Conservation (phyloP, 2,329 filamentous ascomycete genomes). For the Didymella keratinophila region DNA sequence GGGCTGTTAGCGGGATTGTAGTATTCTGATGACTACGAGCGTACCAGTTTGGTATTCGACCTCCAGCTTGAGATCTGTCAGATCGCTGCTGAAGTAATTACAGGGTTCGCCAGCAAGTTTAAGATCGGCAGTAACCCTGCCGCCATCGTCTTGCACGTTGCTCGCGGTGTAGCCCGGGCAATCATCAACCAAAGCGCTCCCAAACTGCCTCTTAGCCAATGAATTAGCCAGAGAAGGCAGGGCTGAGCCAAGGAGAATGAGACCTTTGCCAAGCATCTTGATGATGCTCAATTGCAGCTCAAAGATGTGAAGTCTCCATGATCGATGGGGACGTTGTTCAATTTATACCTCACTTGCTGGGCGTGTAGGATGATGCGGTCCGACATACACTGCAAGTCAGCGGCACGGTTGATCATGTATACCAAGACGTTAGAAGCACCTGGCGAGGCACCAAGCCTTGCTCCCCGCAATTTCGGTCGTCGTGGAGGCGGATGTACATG, state of each 20-base stretch:
- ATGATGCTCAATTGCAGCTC: constrained; percentile 11
- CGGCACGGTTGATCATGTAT: constrained; percentile 6
- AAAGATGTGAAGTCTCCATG: background rate
- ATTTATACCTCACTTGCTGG: constrained; percentile 10
- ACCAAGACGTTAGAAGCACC: constrained; percentile 20
- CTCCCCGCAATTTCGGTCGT: constrained; percentile 34
- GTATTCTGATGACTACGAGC: constrained; percentile 62
- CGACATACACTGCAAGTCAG: constrained; percentile 14
- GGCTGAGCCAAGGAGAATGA: constrained; percentile 35
- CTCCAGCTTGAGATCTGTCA: constrained; percentile 62
- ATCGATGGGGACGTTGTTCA: background rate
- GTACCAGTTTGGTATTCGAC: constrained; percentile 68
- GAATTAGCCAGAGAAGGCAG: constrained; percentile 28
- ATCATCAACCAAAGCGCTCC: constrained; percentile 26
- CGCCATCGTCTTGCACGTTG: constrained; percentile 61
- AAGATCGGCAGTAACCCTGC: constrained; percentile 72
- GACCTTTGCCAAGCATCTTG: constrained; percentile 36
- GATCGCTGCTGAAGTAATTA: constrained; percentile 66
- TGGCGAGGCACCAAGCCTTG: constrained; percentile 25
- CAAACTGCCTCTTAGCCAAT: constrained; percentile 28
- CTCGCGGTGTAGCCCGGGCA: constrained; percentile 74
- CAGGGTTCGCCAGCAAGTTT: constrained; percentile 71
- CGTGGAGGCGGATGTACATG: constrained; percentile 11
- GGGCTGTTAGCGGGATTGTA: constrained; percentile 53
- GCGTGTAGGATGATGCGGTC: constrained; percentile 9